Evolutionary conservation across 768 basidiomycete species (phyloP).

Genomic region (Psilocybe tampanensis): DNA sequence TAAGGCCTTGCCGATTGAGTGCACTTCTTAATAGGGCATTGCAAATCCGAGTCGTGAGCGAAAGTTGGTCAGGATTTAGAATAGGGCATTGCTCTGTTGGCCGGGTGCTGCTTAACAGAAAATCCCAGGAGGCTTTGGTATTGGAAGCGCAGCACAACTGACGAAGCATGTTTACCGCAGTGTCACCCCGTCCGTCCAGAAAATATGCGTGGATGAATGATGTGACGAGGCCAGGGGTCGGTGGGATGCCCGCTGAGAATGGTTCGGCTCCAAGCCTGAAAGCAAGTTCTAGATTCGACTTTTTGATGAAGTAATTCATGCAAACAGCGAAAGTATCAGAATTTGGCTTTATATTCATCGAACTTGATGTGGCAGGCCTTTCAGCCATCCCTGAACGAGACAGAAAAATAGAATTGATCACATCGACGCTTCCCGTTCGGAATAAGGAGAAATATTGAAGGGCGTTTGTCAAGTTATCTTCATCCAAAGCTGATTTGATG

Average conservation of each 20-base stretch:
- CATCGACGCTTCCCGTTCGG: constrained; percentile 28
- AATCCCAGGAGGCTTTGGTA: constrained; percentile 32
- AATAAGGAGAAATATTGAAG: constrained; percentile 53
- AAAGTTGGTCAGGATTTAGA: constrained; percentile 27
- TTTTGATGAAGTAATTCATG: constrained; percentile 54
- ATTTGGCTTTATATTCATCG: constrained; percentile 42
- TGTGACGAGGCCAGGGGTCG: constrained; percentile 48
- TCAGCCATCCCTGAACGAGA: neutral
- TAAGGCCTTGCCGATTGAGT: constrained; percentile 50
- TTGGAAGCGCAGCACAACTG: constrained; percentile 41
- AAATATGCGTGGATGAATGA: constrained; percentile 64
- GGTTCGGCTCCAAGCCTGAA: constrained; percentile 51
- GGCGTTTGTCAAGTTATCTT: constrained; percentile 49
- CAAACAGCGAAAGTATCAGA: constrained; percentile 64
- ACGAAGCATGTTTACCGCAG: constrained; percentile 56
- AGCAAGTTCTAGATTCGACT: constrained; percentile 46
- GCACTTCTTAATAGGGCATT: constrained; percentile 62
- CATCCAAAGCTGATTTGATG: constrained; percentile 62
- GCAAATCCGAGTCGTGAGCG: constrained; percentile 51
- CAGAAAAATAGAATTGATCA: constrained; percentile 23
- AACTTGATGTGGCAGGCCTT: neutral
- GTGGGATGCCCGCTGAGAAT: constrained; percentile 39
- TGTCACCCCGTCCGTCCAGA: constrained; percentile 42
- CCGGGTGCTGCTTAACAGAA: constrained; percentile 12
- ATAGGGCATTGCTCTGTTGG: constrained; percentile 9